phyloP scores from a whole-genome alignment of 2,329 filamentous ascomycete species.

The Colletotrichum tofieldiae region DNA sequence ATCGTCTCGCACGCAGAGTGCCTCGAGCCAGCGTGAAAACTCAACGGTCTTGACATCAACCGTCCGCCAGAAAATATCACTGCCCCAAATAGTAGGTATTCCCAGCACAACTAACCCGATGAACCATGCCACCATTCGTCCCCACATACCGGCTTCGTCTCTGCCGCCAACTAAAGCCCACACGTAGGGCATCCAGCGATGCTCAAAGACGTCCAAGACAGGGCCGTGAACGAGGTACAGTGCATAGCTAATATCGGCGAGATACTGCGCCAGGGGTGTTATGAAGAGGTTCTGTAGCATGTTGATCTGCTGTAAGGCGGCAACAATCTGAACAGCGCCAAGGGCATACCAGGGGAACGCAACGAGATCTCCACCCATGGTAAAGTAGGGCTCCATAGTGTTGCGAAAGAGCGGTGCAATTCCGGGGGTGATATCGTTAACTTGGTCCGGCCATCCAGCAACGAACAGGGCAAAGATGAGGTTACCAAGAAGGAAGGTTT shows the following conservation, averaged over 20 bases:
- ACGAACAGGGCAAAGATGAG: slow-evolving; percentile 53
- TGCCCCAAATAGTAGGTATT: slow-evolving; percentile 65
- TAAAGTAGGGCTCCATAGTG: slow-evolving; percentile 54
- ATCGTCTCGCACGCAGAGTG: slow-evolving; percentile 35
- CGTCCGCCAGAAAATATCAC: slow-evolving; percentile 72
- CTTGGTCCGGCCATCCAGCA: slow-evolving; percentile 58
- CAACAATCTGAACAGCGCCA: slow-evolving; percentile 53
- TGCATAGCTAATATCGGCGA: slow-evolving; percentile 70
- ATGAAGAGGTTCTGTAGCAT: slow-evolving; percentile 58
- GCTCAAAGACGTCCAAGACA: slow-evolving; percentile 58
- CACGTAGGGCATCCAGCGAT: slow-evolving; percentile 42
- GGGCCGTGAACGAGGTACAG: slow-evolving; percentile 72
- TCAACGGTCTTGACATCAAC: slow-evolving; percentile 65
- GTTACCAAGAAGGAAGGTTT: slow-evolving; percentile 45
- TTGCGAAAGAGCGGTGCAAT: slow-evolving; percentile 52
- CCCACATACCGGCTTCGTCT: slow-evolving; percentile 53
- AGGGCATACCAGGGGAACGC: slow-evolving; percentile 55
- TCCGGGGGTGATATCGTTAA: slow-evolving; percentile 52
- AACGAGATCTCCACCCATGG: slow-evolving; percentile 51
- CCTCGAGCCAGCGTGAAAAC: slow-evolving; percentile 66
- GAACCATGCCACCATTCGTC: slow-evolving; percentile 53
- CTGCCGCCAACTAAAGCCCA: slow-evolving; percentile 50
- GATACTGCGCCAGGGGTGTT: slow-evolving; percentile 66
- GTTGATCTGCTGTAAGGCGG: slow-evolving; percentile 51
- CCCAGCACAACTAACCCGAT: slow-evolving; percentile 55